Evolutionary conservation across 139 green algal genomes (phyloP).

Genomic region (Desmodesmus armatus): DNA sequence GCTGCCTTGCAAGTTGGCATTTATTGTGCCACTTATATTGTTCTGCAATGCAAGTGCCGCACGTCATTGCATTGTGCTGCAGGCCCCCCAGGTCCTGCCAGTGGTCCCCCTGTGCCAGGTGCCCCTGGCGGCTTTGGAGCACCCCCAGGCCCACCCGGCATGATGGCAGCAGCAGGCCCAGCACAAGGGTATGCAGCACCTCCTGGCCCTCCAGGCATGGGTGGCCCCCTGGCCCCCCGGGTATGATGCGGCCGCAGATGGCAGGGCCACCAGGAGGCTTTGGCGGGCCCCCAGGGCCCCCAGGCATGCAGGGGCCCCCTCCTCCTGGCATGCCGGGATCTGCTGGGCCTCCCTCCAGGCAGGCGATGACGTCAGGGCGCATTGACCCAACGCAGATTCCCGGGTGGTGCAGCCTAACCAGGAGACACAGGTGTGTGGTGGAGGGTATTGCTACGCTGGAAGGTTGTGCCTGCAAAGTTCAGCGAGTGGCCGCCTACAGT

Average conservation of each 20-base stretch:
- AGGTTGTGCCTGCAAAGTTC: no score
- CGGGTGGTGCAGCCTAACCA: constrained; percentile 54
- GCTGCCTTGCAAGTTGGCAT: background rate
- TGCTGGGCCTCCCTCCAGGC: background rate
- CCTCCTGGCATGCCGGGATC: background rate
- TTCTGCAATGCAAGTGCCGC: background rate
- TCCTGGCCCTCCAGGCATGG: background rate
- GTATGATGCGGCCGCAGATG: background rate
- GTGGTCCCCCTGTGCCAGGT: constrained; percentile 8
- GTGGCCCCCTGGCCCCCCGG: background rate
- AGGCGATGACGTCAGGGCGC: constrained; percentile 36
- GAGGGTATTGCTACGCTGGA: no score
- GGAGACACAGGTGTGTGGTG: constrained; percentile 31
- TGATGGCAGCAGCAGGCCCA: constrained; percentile 8
- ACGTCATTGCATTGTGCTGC: background rate
- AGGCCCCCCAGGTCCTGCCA: constrained; percentile 3
- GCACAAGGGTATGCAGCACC: constrained; percentile 13
- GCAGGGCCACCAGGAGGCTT: constrained; percentile 7
- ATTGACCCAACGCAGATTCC: constrained; percentile 93
- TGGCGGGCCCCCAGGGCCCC: constrained; percentile 1
- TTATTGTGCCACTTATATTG: background rate
- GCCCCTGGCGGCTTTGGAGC: constrained; percentile 3
- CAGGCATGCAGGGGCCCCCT: no score
- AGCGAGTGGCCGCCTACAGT: no score
- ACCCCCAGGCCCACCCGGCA: background rate